Conservation (phyloP, 2,329 filamentous ascomycete genomes). For the Calonectria ilicicola region DNA sequence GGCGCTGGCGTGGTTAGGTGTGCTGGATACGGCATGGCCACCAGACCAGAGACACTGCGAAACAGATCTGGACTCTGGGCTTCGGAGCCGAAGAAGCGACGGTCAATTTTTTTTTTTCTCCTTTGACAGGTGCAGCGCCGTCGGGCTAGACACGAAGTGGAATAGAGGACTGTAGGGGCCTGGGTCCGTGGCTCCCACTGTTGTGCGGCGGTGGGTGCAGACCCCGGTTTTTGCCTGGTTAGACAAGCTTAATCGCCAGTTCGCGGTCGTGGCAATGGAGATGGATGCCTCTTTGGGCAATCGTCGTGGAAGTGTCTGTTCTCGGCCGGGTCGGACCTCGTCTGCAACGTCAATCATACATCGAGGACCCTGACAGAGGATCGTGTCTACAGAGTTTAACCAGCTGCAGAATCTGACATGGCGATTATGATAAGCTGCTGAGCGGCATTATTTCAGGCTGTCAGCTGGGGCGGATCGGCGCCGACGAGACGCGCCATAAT, state of each 20-base stretch:
- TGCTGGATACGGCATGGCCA: neutral
- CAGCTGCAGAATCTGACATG: neutral
- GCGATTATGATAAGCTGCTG: neutral
- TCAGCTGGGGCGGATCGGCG: neutral
- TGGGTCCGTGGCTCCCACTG: slow-evolving; percentile 27
- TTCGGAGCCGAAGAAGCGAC: slow-evolving; percentile 21
- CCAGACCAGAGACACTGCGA: neutral
- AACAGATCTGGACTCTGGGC: neutral
- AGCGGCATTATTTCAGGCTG: neutral
- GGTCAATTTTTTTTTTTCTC: neutral
- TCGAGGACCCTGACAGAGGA: slow-evolving; percentile 11
- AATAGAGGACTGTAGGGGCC: slow-evolving; percentile 32
- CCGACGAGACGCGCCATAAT: neutral
- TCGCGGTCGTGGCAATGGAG: slow-evolving; percentile 21
- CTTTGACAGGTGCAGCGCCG: slow-evolving; percentile 31
- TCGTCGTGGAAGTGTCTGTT: slow-evolving; percentile 28
- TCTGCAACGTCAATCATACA: slow-evolving; percentile 7
- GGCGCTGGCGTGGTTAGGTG: neutral
- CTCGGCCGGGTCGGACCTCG: slow-evolving; percentile 18
- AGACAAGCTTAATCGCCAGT: slow-evolving; percentile 40
- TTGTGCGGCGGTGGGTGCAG: slow-evolving; percentile 33
- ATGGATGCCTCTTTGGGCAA: slow-evolving; percentile 39
- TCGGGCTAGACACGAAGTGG: slow-evolving; percentile 39
- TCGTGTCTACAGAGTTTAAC: neutral
- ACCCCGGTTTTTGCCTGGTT: slow-evolving; percentile 37